Base-by-base conservation (phyloP, 169 alveolate species). In the Pseudocohnilembus persalinus region DNA sequence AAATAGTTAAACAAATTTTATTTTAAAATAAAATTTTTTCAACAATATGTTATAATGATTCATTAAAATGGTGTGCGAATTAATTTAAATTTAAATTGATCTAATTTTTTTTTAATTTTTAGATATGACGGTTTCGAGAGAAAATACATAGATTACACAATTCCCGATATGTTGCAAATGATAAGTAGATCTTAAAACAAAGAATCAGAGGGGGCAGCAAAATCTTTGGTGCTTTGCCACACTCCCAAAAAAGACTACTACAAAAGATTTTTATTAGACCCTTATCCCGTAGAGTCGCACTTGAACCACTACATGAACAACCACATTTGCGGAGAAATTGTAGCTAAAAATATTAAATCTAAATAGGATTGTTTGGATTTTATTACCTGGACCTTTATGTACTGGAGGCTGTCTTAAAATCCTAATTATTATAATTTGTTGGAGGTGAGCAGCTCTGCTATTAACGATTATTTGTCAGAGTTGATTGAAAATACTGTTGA, bases 351-450 rank as follows among this genome's bases (percentile, higher is more conserved):
- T 35, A 95, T 99, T 75, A 98, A 97, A 75, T 97, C 95, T 85
- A 98, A 97, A 86, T 99, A 98, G 88, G 99, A 98, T 86, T 98
- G 99, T 29, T 96, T 99, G 27, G 99, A 99, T 90, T 99, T 99
- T 99, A 96, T 99, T 33, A 98, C 99, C 31, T 99, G 99, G 99
- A 97, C 99, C 29, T 98, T 98, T 90, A 97, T 97, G 97, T 99
- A 99, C 92, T 93, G 99, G 82, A 95, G 99, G 84, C 95, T 99
- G 28, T 92, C 99, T 26, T 92, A 97, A 95, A 99, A 99, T 91
- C 99, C 99, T 0, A 99, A 98, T 89, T 99, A 98, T 97, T 99
- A 99, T 92, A 99, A 99, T 20, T 91, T 99, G 74, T 94, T 93
- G 76, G 99, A 99, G 1, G 96, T 97, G 26, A 93, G 99, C 0